phyloP scores from a whole-genome alignment of 257 asterid genomes.

The Echium plantagineum region DNA sequence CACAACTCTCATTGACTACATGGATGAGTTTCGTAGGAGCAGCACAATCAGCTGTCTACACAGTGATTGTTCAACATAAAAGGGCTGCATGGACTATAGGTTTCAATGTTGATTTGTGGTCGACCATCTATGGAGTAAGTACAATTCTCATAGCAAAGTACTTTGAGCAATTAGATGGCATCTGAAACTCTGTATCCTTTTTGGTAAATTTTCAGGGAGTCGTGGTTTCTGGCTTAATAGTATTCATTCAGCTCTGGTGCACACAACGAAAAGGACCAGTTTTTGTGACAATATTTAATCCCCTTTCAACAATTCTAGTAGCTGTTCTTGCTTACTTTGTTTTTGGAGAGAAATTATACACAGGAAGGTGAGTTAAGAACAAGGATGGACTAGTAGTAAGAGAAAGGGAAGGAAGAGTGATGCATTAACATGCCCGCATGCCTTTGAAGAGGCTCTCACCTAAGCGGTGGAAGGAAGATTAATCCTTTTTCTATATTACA shows the following conservation, averaged over 20 bases:
- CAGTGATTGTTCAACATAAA: constrained; percentile 42
- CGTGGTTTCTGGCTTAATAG: constrained; percentile 47
- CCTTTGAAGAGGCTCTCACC: too few species aligned
- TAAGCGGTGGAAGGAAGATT: too few species aligned
- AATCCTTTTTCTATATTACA: too few species aligned
- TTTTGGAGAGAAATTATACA: constrained; percentile 53
- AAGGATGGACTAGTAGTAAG: background rate
- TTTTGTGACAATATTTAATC: constrained; percentile 68
- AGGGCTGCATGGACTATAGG: constrained; percentile 60
- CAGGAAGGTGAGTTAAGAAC: constrained; percentile 44
- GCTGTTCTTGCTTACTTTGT: constrained; percentile 45
- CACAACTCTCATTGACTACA: constrained; percentile 57
- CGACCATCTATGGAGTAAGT: constrained; percentile 57
- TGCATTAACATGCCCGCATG: too few species aligned
- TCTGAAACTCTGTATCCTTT: background rate
- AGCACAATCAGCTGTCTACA: constrained; percentile 62
- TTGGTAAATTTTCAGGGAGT: constrained; percentile 35
- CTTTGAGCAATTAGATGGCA: too few species aligned
- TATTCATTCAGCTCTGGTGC: constrained; percentile 55
- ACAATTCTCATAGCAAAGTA: too few species aligned
- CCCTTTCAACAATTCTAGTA: constrained; percentile 48
- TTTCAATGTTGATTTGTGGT: constrained; percentile 62
- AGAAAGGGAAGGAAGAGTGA: too few species aligned
- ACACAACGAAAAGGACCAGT: constrained; percentile 66
- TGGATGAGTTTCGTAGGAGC: constrained; percentile 78